Base-by-base conservation (phyloP, 1,139 yeast species). In the Scheffersomyces insectosa region DNA sequence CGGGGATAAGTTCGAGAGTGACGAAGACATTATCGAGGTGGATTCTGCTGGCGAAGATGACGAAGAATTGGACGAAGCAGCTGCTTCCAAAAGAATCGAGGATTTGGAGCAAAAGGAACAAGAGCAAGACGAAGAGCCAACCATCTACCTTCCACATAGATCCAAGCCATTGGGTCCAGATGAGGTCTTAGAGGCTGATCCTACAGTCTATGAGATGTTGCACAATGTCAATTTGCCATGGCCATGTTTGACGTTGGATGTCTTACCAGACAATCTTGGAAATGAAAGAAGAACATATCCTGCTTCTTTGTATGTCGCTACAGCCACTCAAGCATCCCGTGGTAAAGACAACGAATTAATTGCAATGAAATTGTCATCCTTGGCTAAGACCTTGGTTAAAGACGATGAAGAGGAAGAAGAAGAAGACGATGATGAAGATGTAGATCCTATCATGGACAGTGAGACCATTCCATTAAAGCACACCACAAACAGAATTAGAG, bases 181-280 rank as follows among this genome's bases (percentile, higher is more conserved):
- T 68, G 99, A 93, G 70, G 95, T 87, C 8, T 76, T 93, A 62
- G 98, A 93, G 68, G 97, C 99, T 1, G 99, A 93, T 68, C 96
- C 96, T 43, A 75, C 93, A 12, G 97, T 93, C 4, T 93, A 95
- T 63, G 96, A 93, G 59, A 91, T 93, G 98, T 74, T 93, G 46
- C 99, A 93, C 67, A 88, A 88, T 58, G 88, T 93, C 49, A 88
- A 88, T 62, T 73, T 93, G 63, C 96, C 96, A 57, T 93, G 99
- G 98, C 98, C 99, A 15, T 90, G 97, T 68, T 72, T 93, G 59
- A 88, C 97, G 2, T 75, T 95, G 49, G 99, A 93, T 60, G 71
- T 93, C 33, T 69, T 95, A 44, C 96, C 96, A 10, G 99, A 93
- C 63, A 71, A 75, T 42, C 74, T 89, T 44, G 99, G 99, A 8